Evolutionary conservation across 805 yeast species (phyloP).

Genomic region (Brettanomyces naardenensis): DNA sequence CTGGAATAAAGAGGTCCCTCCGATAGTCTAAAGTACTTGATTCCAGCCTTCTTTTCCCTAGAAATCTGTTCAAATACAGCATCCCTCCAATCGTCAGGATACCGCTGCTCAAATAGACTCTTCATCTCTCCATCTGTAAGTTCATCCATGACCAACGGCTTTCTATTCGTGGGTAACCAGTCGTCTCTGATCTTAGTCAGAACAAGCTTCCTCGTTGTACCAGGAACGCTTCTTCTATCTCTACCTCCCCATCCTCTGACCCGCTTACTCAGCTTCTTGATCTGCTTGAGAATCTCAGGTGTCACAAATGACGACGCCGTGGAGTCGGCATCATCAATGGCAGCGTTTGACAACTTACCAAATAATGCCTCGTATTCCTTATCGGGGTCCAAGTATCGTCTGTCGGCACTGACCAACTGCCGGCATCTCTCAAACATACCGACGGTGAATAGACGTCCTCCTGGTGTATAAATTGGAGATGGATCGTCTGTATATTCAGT

Average conservation of each 20-base stretch:
- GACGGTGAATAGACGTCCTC: slow-evolving; percentile 36
- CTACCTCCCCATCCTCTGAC: slow-evolving; percentile 82
- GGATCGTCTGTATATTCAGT: slow-evolving; percentile 11
- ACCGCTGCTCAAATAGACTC: slow-evolving; percentile 24
- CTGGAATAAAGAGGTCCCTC: slow-evolving; percentile 21
- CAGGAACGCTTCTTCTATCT: slow-evolving; percentile 68
- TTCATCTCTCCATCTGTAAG: slow-evolving; percentile 29
- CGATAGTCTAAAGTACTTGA: slow-evolving; percentile 49
- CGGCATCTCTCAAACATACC: slow-evolving; percentile 32
- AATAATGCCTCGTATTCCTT: slow-evolving; percentile 62
- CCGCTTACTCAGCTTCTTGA: slow-evolving; percentile 46
- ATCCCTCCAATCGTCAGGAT: slow-evolving; percentile 40
- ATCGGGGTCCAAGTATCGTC: slow-evolving; percentile 64
- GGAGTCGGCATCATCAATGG: slow-evolving; percentile 67
- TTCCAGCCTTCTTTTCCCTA: slow-evolving; percentile 33
- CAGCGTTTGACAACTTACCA: slow-evolving; percentile 61
- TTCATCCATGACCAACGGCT: slow-evolving; percentile 44
- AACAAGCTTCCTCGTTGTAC: slow-evolving; percentile 56
- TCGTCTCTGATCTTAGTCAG: slow-evolving; percentile 72
- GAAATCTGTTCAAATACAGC: slow-evolving; percentile 34
- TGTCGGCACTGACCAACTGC: slow-evolving; percentile 35
- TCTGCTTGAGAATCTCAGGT: slow-evolving; percentile 60
- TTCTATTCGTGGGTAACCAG: slow-evolving; percentile 65
- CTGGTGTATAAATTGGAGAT: slow-evolving; percentile 17
- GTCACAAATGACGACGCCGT: slow-evolving; percentile 63